Evolutionary conservation across 2,329 filamentous ascomycete species (phyloP).

Genomic region (Alternaria incomplexa): DNA sequence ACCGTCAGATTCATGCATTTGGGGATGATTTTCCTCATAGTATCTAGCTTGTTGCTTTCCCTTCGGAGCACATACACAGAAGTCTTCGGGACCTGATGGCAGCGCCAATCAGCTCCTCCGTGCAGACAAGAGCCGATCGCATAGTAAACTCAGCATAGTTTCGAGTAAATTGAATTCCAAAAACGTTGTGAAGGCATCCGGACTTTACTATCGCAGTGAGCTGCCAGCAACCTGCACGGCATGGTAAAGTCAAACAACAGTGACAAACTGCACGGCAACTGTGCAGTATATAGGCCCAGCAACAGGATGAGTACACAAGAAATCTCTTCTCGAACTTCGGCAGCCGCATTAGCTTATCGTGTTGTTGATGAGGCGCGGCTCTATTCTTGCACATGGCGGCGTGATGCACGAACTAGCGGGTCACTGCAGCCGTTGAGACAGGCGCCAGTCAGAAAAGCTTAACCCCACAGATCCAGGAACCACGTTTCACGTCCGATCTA

Average conservation of each 20-base stretch:
- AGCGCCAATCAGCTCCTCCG: not conserved
- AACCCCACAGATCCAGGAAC: slow-evolving; percentile 8
- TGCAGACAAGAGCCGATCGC: not conserved
- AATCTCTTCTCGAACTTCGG: not conserved
- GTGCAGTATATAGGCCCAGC: not conserved
- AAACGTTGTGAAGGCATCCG: not conserved
- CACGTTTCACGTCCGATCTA: not conserved
- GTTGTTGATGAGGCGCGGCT: slow-evolving; percentile 2
- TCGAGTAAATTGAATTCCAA: not conserved
- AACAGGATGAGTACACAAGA: not conserved
- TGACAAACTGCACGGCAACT: not conserved
- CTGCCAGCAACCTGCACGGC: not conserved
- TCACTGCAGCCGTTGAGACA: slow-evolving; percentile 15
- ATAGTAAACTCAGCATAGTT: not conserved
- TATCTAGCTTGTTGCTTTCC: not conserved
- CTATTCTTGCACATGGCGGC: slow-evolving; percentile 14
- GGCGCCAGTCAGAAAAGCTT: slow-evolving; percentile 21
- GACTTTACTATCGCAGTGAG: not conserved
- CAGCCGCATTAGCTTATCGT: not conserved
- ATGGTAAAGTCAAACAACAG: not conserved
- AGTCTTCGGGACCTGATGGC: not conserved
- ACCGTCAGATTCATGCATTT: not conserved
- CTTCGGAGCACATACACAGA: not conserved
- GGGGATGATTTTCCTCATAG: not conserved
- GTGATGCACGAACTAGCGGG: slow-evolving; percentile 29